Base-by-base conservation (phyloP, 371 early-diverging fungal genomes). In the Saksenaea vasiformis region DNA sequence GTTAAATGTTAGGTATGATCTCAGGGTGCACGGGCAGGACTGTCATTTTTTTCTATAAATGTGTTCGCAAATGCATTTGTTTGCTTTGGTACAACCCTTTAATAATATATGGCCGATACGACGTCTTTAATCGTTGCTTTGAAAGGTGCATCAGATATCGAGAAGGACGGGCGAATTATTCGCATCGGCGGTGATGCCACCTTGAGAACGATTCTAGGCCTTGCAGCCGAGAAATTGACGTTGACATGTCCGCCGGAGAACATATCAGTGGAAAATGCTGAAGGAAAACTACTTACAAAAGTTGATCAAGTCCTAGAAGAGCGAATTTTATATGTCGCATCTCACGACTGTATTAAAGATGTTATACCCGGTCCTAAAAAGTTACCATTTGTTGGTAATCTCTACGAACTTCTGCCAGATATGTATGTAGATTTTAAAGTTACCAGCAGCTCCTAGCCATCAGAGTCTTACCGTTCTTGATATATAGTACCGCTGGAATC, bases 401-500 rank as follows among this genome's bases (percentile, higher is more conserved):
- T 73, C 3, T 77, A 73, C 60, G 74, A 77, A 15, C 56, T 77
- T 60, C 27, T 77, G 14, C 77, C 77, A 3, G 68, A 77, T 36
- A 27, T 71, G 74, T 73, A 73, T 65, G 67, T 60, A 47, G 22
- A 17, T 22, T 8, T 8, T 19, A 7, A 5, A 19, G 5, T 38
- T 7, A 31, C 7, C 31, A 31, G 31, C 31, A 31, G 2, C 31
- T 31, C 2, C 7, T 31, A 4, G 2, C 31, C 31, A 2, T 31
- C n/a, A n/a, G 22, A 15, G 8, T 19, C 17, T 4, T 54, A 15
- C 31, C 3, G 3, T 8, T 9, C 24, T 31, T 37, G 13, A 38
- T 13, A 22, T 17, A 5, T 28, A 76, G 76, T 9, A 65, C 62
- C 26, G 71, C 66, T n/a, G 69, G 71, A 26, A 73, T 60, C 58